Base-by-base conservation (phyloP, 2,329 filamentous ascomycete species). In the Cercospora zeae-maydis region DNA sequence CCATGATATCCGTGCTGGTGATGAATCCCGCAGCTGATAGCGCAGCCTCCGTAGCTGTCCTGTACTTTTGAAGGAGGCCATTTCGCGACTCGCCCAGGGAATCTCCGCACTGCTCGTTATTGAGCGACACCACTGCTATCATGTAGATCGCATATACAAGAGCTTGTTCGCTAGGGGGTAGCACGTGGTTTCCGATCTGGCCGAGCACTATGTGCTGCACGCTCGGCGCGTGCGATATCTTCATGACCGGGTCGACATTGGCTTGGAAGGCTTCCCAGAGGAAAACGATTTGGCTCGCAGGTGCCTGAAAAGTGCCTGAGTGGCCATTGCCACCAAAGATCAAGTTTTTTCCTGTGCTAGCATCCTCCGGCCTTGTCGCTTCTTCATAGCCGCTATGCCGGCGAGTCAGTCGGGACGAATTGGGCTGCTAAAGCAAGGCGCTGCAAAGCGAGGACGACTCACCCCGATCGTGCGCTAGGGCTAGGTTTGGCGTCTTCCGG, bases 181-280 rank as follows among this genome's bases (percentile, higher is more conserved):
- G 80, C 0, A 82, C 82, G 1, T 91, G 75, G 45, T 79, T 81
- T 11, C 78, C 76, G 19, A 87, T 77, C 64, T 85, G 82, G 14
- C 81, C 87, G 62, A 89, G 84, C 37, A 89, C 81, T 7, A 92
- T 78, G 51, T 84, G 82, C 70, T 92, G 87, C 3, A 91, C 75
- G 0, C 86, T 86, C 0, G 90, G 89, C 1, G 88, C 83, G 72
- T 93, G 90, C 24, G 91, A 86, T 51, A 87, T 71, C 72, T 92
- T 93, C 67, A 86, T 85, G 51, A 92, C 74, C 0, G 90, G 89
- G 69, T 93, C 89, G 60, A 93, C 86, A 64, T 90, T 87, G 54
- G 91, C 86, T 5, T 92, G 78, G 67, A 88, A 92, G 8, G 86
- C 79, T 72, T 92, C 88, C 90, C 90, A 93, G 4, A 93, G 80